These are phyloP conservation scores for Rhizopus delemar DNA, from an alignment of 371 early-diverging fungal species.

Conservation along the genomic window DNA sequence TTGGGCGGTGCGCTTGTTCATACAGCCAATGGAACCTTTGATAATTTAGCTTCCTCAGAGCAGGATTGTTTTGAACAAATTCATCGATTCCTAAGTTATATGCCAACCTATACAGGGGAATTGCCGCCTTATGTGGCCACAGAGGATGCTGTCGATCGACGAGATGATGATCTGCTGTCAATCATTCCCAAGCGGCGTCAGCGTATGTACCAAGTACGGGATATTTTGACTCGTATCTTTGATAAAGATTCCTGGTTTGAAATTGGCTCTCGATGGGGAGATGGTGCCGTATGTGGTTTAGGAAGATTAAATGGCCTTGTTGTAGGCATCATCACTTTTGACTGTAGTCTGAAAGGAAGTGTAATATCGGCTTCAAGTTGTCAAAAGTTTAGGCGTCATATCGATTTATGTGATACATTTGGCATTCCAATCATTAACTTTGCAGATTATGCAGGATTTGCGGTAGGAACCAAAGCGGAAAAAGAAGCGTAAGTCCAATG, in stretches of 20 bases:
- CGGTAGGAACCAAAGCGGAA: conserved; percentile 47
- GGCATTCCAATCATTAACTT: conserved; percentile 48
- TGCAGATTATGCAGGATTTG: conserved; percentile 52
- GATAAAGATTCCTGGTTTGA: conserved; percentile 47
- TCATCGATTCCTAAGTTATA: conserved; percentile 37
- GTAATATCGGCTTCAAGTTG: conserved; percentile 39
- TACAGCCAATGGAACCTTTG: conserved; percentile 45
- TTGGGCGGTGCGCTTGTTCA: conserved; percentile 44
- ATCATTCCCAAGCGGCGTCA: conserved; percentile 47
- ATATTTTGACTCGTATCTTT: conserved; percentile 35
- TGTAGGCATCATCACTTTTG: conserved; percentile 47
- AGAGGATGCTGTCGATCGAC: conserved; percentile 28
- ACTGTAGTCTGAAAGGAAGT: conserved; percentile 40
- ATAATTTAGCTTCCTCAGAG: conserved; percentile 41
- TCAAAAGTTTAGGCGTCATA: conserved; percentile 48
- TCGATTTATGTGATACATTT: conserved; percentile 50
- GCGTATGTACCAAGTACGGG: conserved; percentile 44
- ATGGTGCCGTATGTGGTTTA: conserved; percentile 49
- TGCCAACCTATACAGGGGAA: conserved; percentile 33
- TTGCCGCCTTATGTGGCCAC: conserved; percentile 26
- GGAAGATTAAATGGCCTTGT: conserved; percentile 39
- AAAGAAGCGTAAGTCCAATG: conserved; percentile 43
- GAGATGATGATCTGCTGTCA: conserved; percentile 37
- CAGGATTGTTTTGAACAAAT: conserved; percentile 46
- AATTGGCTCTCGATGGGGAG: conserved; percentile 50